Conservation (phyloP, 768 basidiomycete species). For the Rubroboletus satanas region DNA sequence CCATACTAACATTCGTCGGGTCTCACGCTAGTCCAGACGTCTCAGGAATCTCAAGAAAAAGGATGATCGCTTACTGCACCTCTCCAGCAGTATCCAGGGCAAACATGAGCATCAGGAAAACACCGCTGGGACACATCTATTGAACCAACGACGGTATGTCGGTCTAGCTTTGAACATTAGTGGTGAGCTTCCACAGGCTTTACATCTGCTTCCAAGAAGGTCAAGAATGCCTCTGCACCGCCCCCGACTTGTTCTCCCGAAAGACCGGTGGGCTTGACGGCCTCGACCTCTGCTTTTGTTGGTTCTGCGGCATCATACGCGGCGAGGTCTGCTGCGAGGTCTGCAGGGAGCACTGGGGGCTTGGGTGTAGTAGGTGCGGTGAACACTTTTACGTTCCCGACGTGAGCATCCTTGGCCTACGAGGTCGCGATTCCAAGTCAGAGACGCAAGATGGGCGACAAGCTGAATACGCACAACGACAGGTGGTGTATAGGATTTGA, state of each 20-base stretch:
- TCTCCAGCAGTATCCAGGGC: neutral
- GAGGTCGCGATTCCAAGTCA: neutral
- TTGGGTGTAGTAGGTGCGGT: constrained; percentile 69
- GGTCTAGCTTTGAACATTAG: constrained; percentile 25
- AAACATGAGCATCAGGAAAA: neutral
- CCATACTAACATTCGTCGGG: neutral
- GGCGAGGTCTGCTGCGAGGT: constrained; percentile 84
- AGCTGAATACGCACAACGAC: constrained; percentile 50
- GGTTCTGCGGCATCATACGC: constrained; percentile 86
- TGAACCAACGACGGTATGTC: constrained; percentile 1
- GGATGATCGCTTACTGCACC: neutral
- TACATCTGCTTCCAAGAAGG: constrained; percentile 77
- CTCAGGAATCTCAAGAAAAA: neutral
- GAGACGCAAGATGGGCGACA: neutral
- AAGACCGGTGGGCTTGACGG: constrained; percentile 26
- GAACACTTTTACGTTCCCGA: constrained; percentile 83
- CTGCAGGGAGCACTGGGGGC: constrained; percentile 69
- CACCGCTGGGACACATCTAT: constrained; percentile 14
- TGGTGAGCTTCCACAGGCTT: constrained; percentile 62
- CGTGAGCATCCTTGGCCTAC: constrained; percentile 87
- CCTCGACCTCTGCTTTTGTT: constrained; percentile 42
- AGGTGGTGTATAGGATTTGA: constrained; percentile 85
- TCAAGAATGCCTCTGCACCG: constrained; percentile 74
- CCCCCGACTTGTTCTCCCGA: constrained; percentile 23
- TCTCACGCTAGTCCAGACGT: neutral